Percentiles rank a stretch among this genome's conserved stretches.
Evolutionary conservation across 805 yeast genomes (phyloP).

Genomic region (Kodamaea leandrae): DNA sequence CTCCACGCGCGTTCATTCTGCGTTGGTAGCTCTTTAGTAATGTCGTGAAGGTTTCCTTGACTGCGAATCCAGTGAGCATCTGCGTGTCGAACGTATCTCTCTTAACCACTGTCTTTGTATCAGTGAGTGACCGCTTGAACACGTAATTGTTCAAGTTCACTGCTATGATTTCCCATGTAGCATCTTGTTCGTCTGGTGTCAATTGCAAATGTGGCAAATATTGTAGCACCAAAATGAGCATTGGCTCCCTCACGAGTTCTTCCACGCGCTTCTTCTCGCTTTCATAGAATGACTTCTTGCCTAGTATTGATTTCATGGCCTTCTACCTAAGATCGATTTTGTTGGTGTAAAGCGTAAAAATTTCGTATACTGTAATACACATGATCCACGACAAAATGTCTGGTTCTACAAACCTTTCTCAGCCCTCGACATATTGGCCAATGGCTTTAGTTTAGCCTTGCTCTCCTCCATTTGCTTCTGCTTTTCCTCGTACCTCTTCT

Average conservation of each 20-base stretch:
- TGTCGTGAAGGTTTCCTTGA: constrained; percentile 6
- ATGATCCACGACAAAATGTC: no score
- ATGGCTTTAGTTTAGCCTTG: constrained; percentile 27
- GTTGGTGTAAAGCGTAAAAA: background rate
- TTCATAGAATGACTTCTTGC: constrained; percentile 26
- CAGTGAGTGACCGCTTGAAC: constrained; percentile 15
- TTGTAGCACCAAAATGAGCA: constrained; percentile 27
- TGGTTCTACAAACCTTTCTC: constrained; percentile 30
- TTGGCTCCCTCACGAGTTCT: constrained; percentile 23
- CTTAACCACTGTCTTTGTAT: background rate
- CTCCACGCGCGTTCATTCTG: background rate
- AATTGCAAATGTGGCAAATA: constrained; percentile 33
- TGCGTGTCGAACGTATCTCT: constrained; percentile 4
- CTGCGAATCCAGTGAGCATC: constrained; percentile 5
- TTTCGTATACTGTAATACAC: no score
- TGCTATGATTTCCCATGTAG: constrained; percentile 36
- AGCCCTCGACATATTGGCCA: constrained; percentile 27
- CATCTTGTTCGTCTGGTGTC: constrained; percentile 21
- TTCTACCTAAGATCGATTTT: no score
- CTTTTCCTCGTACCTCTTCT: constrained; percentile 28
- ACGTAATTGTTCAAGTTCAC: constrained; percentile 26
- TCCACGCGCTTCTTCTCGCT: constrained; percentile 23
- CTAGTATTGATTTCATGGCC: constrained; percentile 6
- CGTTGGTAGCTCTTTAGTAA: background rate
- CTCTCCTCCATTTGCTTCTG: constrained; percentile 28